Percentiles rank a stretch among this genome's conserved stretches.
Evolutionary conservation across 345 rosid genomes (phyloP).

Genomic region (Atalantia buxifolia): DNA sequence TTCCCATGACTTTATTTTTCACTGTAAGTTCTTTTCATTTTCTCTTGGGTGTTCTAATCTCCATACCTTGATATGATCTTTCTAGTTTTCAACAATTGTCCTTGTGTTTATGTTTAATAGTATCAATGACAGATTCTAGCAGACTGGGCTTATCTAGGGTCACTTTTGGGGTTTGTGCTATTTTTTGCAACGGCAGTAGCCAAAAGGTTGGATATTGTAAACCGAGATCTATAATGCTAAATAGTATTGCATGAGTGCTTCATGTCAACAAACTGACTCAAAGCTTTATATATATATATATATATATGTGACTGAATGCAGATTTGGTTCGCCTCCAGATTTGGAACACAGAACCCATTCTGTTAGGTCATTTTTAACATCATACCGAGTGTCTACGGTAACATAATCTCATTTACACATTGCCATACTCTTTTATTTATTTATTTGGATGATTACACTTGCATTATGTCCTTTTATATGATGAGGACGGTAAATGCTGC

Average conservation of each 20-base stretch:
- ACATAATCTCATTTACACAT: slow-evolving; percentile 3
- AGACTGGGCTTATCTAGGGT: slow-evolving; percentile 55
- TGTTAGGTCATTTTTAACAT: slow-evolving; percentile 50
- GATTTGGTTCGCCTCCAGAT: slow-evolving; percentile 35
- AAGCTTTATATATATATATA: not conserved
- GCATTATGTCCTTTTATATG: slow-evolving; percentile 9
- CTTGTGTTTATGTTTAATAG: not conserved
- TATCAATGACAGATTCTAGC: slow-evolving; percentile 58
- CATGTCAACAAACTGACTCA: not conserved
- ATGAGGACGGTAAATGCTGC: slow-evolving; percentile 24
- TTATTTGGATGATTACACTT: not conserved
- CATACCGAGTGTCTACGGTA: slow-evolving; percentile 72
- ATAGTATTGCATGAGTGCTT: not conserved
- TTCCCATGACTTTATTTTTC: slow-evolving; percentile 58
- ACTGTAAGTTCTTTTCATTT: slow-evolving; percentile 48
- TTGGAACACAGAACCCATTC: slow-evolving; percentile 35
- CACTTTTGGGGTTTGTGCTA: slow-evolving; percentile 31
- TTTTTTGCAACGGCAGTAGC: slow-evolving; percentile 35
- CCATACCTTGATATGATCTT: not conserved
- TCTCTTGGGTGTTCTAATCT: not conserved
- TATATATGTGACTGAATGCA: slow-evolving; percentile 17
- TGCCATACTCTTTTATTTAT: not conserved
- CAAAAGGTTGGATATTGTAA: slow-evolving; percentile 72
- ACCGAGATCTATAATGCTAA: slow-evolving; percentile 6
- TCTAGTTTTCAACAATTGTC: not conserved